Evolutionary conservation across 2,329 filamentous ascomycete species (phyloP), one percentile per base, ranked within the genome.

Genomic region (Diaporthe longicolla): DNA sequence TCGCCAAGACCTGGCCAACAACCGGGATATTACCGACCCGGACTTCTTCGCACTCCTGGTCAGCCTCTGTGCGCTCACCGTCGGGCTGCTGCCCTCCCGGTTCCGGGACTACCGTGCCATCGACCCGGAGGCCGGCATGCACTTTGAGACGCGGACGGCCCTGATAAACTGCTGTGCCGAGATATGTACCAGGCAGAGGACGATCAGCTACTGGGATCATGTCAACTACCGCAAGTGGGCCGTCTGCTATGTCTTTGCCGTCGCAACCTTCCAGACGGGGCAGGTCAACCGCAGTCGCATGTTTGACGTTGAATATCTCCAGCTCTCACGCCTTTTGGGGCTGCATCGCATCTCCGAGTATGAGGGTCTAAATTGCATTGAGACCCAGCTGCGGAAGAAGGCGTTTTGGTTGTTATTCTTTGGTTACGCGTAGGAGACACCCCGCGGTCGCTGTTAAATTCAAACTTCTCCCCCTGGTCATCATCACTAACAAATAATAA

Each of bases 151-250:
- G 17, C 72, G 80, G 4, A 78, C 76, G 7, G 76, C 77, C 10
- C 74, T 81, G 73, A 79, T 81, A 71, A 79, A 77, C 73, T 77
- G 73, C 43, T 80, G 78, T 48, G 76, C 78, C 17, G 77, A 80
- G 32, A 72, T 76, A 40, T 79, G 79, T 55, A 73, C 77, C 19
- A 77, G 78, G 0, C 73, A 77, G 10, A 76, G 79, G 17, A 75
- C 75, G 0, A 59, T 72, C 8, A 74, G 65, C 29, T 80, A 80
- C 48, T 81, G 79, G 76, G 79, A 81, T 54, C 74, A 78, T 2
- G 76, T 81, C 7, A 82, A 78, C 74, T 80, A 81, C 48, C 77
- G 79, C n/a, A 83, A 83, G 58, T 83, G 82, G 78, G 79, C 82
- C 7, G 77, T 79, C 1, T 80, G 79, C 1, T 84, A 83, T 65